These are phyloP conservation scores for Chenopodium quinoa DNA, from an alignment of 148 eudicot species.

Conservation along the genomic window DNA sequence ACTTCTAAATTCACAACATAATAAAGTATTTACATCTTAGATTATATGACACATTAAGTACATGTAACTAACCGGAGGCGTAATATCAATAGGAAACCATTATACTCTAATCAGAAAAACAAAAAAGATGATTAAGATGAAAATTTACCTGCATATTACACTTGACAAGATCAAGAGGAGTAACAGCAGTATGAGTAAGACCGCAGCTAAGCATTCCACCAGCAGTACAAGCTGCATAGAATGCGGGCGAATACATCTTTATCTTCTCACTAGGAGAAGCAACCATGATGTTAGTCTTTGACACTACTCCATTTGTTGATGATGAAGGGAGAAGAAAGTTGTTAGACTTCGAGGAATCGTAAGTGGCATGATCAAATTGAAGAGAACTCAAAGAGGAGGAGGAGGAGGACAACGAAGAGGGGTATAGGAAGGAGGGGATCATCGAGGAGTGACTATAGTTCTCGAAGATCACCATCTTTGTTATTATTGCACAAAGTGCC, in stretches of 20 bases:
- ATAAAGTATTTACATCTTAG: too few relatives aligned
- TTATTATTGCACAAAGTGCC: background rate
- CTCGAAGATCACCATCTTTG: background rate
- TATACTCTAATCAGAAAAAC: too few relatives aligned
- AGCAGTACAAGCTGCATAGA: slow-evolving; percentile 47
- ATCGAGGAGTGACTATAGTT: background rate
- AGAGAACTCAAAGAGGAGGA: too few relatives aligned
- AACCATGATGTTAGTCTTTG: slow-evolving; percentile 23
- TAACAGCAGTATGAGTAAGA: slow-evolving; percentile 68
- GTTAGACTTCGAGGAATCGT: too few relatives aligned
- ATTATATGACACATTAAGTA: too few relatives aligned
- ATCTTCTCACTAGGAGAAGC: slow-evolving; percentile 63
- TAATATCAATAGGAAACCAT: too few relatives aligned
- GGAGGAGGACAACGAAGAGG: background rate
- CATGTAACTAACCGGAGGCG: too few relatives aligned
- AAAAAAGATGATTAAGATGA: background rate
- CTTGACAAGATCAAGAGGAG: too few relatives aligned
- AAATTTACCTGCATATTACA: slow-evolving; percentile 65
- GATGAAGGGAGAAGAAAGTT: too few relatives aligned
- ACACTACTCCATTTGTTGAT: background rate
- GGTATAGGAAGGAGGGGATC: slow-evolving; percentile 13
- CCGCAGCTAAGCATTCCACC: slow-evolving; percentile 64
- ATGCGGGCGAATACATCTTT: slow-evolving; percentile 60
- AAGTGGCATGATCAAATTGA: too few relatives aligned
- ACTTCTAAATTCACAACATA: too few relatives aligned